Base-by-base conservation (phyloP, 192 early-diverging fungal species). In the Radiomyces spectabilis region DNA sequence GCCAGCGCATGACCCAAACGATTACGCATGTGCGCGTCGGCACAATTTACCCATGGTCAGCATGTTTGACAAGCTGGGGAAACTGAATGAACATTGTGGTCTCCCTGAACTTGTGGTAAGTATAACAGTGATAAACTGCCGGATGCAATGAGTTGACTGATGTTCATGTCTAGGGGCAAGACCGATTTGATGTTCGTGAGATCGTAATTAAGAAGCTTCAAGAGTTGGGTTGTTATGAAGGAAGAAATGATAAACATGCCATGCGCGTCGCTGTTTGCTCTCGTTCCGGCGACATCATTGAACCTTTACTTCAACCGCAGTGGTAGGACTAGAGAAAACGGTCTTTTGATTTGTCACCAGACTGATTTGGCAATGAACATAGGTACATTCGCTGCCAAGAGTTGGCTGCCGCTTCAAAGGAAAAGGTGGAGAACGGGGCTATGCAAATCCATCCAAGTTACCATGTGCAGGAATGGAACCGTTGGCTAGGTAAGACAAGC, bases 241-340 rank as follows among this genome's bases (percentile, higher is more conserved):
- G 83, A 9, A 93, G 81, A 57, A 73, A 82, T 55, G 83, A 88
- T 41, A 83, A 90, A 22, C 85, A 86, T 56, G 82, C 79, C 25
- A 92, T 92, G 71, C 82, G 88, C 32, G 61, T 86, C 27, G 84
- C 76, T 26, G 65, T 60, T 8, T 84, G 84, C 51, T 84, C 85
- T 26, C 72, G 95, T 37, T 93, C 95, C 0, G 87, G 87, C 16
- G 95, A 98, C 66, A 77, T 98, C 29, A 92, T 98, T 38, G 95
- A 98, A 61, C 95, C 93, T 3, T 74, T 97, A 65, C 66, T 97
- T 57, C 89, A 91, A 75, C 95, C 95, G 7, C 95, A 98, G 69
- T 98, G 95, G 95, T 80, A 67, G 27, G 21, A 52, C 22, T 16
- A 39, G 22, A 54, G 18, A 29, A 30, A 2, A 44, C 32, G 1